Evolutionary conservation across 2,329 filamentous ascomycete species (phyloP).

Genomic region (Atkinsonella texensis): DNA sequence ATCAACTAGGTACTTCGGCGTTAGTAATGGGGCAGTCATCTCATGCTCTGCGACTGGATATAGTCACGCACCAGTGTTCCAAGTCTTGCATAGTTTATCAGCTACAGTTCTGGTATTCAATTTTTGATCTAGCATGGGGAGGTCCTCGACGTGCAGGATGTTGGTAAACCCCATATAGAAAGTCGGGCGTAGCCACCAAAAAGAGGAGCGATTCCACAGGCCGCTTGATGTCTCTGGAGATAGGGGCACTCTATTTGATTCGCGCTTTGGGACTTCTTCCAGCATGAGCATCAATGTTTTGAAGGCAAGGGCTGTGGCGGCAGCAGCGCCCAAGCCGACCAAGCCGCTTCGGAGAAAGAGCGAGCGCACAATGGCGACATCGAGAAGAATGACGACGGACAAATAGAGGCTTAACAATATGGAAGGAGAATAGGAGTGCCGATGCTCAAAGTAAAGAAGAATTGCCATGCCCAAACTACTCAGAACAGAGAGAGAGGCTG

Average conservation of each 20-base stretch:
- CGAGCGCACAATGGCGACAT: conserved; percentile 25
- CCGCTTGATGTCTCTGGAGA: neutral
- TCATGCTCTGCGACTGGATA: neutral
- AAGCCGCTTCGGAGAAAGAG: conserved; percentile 12
- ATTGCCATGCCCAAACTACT: neutral
- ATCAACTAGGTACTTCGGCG: conserved; percentile 2
- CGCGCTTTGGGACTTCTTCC: neutral
- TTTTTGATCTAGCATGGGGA: neutral
- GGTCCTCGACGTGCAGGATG: neutral
- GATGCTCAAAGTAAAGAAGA: neutral
- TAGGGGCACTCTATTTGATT: no score
- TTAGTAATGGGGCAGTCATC: neutral
- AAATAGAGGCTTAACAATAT: conserved; percentile 29
- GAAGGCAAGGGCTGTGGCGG: conserved; percentile 21
- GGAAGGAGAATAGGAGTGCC: conserved; percentile 20
- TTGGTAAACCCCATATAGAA: neutral
- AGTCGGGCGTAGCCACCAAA: neutral
- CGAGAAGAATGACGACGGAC: conserved; percentile 29
- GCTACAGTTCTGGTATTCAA: neutral
- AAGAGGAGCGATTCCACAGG: neutral
- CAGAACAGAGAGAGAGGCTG: neutral
- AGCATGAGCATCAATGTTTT: conserved; percentile 15
- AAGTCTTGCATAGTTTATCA: neutral
- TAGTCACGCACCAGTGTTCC: neutral
- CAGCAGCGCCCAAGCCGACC: conserved; percentile 17